Evolutionary conservation across 2,329 filamentous ascomycete genomes (phyloP), one percentile per base, ranked within the genome.

Genomic region (Talaromyces sp.): DNA sequence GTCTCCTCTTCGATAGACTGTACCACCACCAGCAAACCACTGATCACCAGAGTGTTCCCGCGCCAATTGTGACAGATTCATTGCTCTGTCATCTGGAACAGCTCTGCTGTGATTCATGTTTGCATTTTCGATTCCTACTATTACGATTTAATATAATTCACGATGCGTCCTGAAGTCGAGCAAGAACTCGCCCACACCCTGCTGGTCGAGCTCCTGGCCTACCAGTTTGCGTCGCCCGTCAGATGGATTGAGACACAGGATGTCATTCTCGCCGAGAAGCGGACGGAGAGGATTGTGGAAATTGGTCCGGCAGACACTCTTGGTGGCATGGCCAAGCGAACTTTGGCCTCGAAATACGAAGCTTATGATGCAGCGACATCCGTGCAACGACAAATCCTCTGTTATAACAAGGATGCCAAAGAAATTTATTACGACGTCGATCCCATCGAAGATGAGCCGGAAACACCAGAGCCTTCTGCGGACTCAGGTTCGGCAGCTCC

Each of bases 161-260:
- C 74, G 73, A 98, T 98, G 94, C 92, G 92, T 85, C 95, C 95
- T 80, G 95, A 99, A 87, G 86, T 98, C 81, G 94, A 99, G 89
- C 95, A 99, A 83, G 95, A 99, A 85, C 91, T 99, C 80, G 91
- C 95, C 76, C 94, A 99, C 82, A 98, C 94, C 72, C 88, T 99
- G 81, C 91, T 99, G 78, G 92, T 99, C 71, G 95, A 99, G 89
- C 91, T 99, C 70, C 89, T 99, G 72, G 95, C 95, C 84, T 99
- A 98, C 82, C 95, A 99, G 79, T 99, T 99, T 80, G 95, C 95
- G 74, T 98, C 94, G 63, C 95, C 95, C 60, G 95, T 99, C 73
- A 90, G 95, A 89, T 99, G 95, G 95, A 99, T 99, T 81, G 95
- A 99, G 83, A 99, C 95, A 63, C 95, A 99, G 83, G 95, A 99